Conservation (phyloP, 1,139 yeast genomes). For the Hanseniaspora gamundiae region DNA sequence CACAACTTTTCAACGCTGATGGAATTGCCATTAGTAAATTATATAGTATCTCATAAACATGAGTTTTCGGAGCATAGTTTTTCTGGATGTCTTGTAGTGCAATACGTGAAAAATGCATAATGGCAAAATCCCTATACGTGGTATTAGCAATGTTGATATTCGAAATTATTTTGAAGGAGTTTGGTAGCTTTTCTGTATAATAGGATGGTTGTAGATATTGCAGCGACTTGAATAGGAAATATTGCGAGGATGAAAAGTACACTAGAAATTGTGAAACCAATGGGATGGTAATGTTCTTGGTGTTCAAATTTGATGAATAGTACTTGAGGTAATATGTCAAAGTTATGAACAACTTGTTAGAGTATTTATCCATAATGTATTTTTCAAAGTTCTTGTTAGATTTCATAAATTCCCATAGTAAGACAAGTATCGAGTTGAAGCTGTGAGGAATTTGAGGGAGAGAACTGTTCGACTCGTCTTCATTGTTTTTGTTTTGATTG, state of each 20-base stretch:
- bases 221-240: constrained; percentile 31
- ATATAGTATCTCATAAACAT: constrained; percentile 45
- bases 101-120: constrained; percentile 38
- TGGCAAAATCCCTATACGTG: constrained; percentile 51
- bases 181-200: constrained; percentile 37
- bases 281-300: constrained; percentile 39
- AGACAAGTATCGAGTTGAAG: constrained; percentile 26
- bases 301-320: constrained; percentile 31
- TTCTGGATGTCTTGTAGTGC: constrained; percentile 27
- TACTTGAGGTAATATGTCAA: constrained; percentile 47
- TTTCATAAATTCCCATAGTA: constrained; percentile 69
- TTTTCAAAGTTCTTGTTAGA: constrained; percentile 47
- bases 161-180: constrained; percentile 28
- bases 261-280: constrained; percentile 49
- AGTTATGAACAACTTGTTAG: constrained; percentile 42
- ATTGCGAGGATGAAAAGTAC: constrained; percentile 43
- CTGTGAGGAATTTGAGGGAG: neutral
- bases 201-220: constrained; percentile 30
- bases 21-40: constrained; percentile 42
- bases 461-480: neutral
- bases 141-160: constrained; percentile 19
- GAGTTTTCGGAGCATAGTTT: constrained; percentile 29
- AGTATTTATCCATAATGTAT: constrained; percentile 36
- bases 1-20: constrained; percentile 9
- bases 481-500: neutral